Percentiles rank a stretch among this genome's conserved stretches.
Evolutionary conservation across 2,329 filamentous ascomycete species (phyloP).

Genomic region (Tolypocladium cylindrosporum): DNA sequence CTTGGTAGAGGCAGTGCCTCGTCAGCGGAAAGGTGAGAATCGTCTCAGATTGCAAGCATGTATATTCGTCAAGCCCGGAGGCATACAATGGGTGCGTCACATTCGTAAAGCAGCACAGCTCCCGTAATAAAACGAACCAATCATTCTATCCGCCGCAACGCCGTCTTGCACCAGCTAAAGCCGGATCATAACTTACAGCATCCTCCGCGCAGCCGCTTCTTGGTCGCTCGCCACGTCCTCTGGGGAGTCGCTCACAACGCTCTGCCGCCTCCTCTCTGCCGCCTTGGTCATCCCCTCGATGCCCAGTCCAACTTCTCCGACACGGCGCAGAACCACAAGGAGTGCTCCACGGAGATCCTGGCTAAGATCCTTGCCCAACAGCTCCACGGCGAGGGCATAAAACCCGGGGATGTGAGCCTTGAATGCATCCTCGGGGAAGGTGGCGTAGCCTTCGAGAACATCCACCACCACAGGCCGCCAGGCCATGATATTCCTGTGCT

Average conservation of each 20-base stretch:
- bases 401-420: conserved; percentile 70
- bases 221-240: conserved; percentile 16
- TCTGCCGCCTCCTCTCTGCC: conserved; percentile 26
- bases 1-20: background rate
- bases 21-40: background rate
- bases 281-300: conserved; percentile 37
- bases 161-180: conserved; percentile 8
- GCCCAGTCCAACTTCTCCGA: conserved; percentile 67
- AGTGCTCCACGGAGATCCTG: conserved; percentile 69
- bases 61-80: background rate
- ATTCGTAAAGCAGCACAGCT: background rate
- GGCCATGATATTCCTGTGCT: conserved; percentile 92
- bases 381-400: conserved; percentile 75
- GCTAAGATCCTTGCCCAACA: conserved; percentile 74
- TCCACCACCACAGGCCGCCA: conserved; percentile 97
- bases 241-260: conserved; percentile 24
- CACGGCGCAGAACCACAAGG: conserved; percentile 65
- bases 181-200: conserved; percentile 16
- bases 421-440: conserved; percentile 74
- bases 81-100: background rate
- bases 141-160: conserved; percentile 22
- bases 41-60: background rate
- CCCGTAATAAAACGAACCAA: background rate
- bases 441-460: conserved; percentile 84
- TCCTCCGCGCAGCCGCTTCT: conserved; percentile 24